These are phyloP conservation scores for Phytophthora brassicae DNA, from an alignment of 352 stramenopile genomes.

Conservation along the genomic window DNA sequence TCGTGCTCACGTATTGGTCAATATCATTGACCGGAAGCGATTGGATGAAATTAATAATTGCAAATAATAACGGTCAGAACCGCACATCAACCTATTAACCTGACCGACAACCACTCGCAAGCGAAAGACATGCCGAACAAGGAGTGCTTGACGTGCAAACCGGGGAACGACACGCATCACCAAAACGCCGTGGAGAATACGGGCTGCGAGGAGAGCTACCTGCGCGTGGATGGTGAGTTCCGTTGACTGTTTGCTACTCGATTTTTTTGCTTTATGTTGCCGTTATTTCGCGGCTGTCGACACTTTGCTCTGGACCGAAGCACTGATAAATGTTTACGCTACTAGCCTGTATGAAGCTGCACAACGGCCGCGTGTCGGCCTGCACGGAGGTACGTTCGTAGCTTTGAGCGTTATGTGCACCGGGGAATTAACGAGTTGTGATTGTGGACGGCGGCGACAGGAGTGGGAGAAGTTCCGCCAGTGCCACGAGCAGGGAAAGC, in stretches of 20 bases:
- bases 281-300: constrained; percentile 2
- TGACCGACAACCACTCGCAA: background rate
- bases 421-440: constrained; percentile 1
- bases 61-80: constrained; percentile 12
- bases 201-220: constrained; percentile 65
- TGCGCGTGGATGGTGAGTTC: constrained; percentile 57
- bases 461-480: constrained; percentile 77
- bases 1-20: constrained; percentile 11
- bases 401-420: background rate
- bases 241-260: background rate
- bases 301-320: constrained; percentile 17
- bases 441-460: constrained; percentile 18
- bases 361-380: constrained; percentile 73
- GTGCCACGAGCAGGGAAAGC: constrained; percentile 66
- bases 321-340: constrained; percentile 16
- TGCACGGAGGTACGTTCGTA: constrained; percentile 50
- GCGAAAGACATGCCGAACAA: constrained; percentile 45
- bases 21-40: background rate
- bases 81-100: constrained; percentile 2
- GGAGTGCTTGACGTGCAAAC: constrained; percentile 76
- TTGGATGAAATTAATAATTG: constrained; percentile 23
- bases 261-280: constrained; percentile 6
- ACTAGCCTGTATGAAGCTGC: constrained; percentile 79
- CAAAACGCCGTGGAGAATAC: constrained; percentile 67
- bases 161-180: constrained; percentile 67